Conservation (phyloP, 2,329 filamentous ascomycete species). For the Botrytis fragariae region DNA sequence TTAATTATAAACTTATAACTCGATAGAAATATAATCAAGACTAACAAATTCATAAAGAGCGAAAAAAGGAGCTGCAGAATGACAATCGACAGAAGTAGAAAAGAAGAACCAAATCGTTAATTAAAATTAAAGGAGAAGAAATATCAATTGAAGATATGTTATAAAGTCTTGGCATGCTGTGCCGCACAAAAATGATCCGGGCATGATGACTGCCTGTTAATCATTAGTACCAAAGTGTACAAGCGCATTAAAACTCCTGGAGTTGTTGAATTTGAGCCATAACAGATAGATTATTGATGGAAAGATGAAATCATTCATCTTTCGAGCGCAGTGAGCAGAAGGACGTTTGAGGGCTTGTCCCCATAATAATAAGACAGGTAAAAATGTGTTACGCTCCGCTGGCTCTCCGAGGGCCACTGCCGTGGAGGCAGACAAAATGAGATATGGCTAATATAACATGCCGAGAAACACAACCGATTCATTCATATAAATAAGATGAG, state of each 20-base stretch:
- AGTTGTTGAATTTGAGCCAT: not conserved
- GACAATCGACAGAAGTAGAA: not conserved
- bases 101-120: not conserved
- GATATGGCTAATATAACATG: not conserved
- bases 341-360: not conserved
- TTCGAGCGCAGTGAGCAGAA: not conserved
- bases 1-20: not conserved
- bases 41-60: not conserved
- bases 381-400: not conserved
- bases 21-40: not conserved
- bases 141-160: not conserved
- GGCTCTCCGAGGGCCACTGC: not conserved
- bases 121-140: not conserved
- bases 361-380: not conserved
- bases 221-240: not conserved
- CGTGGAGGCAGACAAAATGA: not conserved
- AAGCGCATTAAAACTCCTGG: not conserved
- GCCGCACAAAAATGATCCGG: not conserved
- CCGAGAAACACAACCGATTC: too few relatives aligned
- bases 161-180: not conserved
- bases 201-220: not conserved
- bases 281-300: not conserved
- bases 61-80: not conserved
- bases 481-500: too few relatives aligned
- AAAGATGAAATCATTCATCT: not conserved